Evolutionary conservation across 202 grass and related monocot species (phyloP).

Genomic region (Digitaria exilis): DNA sequence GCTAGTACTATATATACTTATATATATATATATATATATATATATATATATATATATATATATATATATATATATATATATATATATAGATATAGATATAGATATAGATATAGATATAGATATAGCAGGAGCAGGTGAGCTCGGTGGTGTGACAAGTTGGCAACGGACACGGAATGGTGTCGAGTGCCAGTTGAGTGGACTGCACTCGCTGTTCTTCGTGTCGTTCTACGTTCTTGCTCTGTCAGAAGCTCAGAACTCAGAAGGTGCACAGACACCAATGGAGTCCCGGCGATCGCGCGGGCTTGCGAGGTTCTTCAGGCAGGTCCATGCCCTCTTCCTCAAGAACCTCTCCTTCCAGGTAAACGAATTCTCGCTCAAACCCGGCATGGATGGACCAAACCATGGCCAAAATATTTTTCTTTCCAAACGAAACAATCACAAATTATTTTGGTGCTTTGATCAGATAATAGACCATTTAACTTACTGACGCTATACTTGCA

Average conservation of each 20-base stretch:
- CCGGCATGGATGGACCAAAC: not conserved
- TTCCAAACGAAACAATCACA: no score
- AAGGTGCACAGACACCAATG: not conserved
- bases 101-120: no score
- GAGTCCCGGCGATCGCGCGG: not conserved
- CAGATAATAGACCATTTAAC: not conserved
- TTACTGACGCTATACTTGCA: not conserved
- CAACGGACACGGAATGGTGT: not conserved
- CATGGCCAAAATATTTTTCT: not conserved
- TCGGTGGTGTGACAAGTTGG: not conserved
- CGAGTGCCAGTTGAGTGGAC: not conserved
- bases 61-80: no score
- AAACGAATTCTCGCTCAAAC: not conserved
- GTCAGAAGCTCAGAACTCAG: not conserved
- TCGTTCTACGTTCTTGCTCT: not conserved
- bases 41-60: no score
- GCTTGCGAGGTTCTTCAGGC: constrained; percentile 55
- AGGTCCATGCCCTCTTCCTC: constrained; percentile 83
- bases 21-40: no score
- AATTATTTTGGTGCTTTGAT: not conserved
- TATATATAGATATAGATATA: no score
- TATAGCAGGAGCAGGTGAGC: not conserved
- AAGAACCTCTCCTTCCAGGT: constrained; percentile 96
- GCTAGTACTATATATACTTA: no score
- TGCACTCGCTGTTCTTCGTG: not conserved